Base-by-base conservation (phyloP, 1,284 basidiomycete genomes). In the Ceratobasidium sp. region DNA sequence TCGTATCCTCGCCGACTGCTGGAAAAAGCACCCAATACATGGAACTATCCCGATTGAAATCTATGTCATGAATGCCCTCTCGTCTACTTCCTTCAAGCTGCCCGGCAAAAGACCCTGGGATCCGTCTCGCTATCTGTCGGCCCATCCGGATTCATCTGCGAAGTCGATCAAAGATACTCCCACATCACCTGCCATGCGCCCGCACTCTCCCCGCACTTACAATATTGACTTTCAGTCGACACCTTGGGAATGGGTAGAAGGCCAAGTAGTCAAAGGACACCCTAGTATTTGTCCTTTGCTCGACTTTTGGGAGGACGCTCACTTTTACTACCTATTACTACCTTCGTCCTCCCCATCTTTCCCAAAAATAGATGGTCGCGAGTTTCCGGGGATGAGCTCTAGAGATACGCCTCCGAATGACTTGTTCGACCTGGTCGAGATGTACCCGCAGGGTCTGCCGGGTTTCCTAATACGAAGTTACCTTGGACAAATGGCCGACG, bases 1-100 rank as follows among this genome's bases (percentile, higher is more conserved):
- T 72, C 92, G 96, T 66, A 99, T 99, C 74, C 86, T 99, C 61
- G 97, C 96, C 23, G 96, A 99, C 82, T 99, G 96, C 80, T 99
- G 97, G 97, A 98, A 98, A 84, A 90, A 92, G 78, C 97, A 99
- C 80, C 92, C 94, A 49, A 88, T 91, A 74, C 87, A 94, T 78
- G 97, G 97, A 48, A 97, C 96, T 0, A 98, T 99, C 76, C 96
- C 97, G 7, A 96, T 98, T 81, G 97, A 99, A 82, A 97, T 99
- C 49, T 97, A 97, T 80, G 96, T 99, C 75, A 94, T 99, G 92
- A 97, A 84, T 79, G 92, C 84, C 78, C 92, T 89, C 81, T 96
- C 86, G 76, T 89, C 85, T 81, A 93, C 87, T 25, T 86, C 85
- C 72, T 92, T 90, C 79, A 84, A 87, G 21, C 83, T 95, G 14